Conservation (phyloP, 2,329 filamentous ascomycete genomes). For the Apiospora hydei region DNA sequence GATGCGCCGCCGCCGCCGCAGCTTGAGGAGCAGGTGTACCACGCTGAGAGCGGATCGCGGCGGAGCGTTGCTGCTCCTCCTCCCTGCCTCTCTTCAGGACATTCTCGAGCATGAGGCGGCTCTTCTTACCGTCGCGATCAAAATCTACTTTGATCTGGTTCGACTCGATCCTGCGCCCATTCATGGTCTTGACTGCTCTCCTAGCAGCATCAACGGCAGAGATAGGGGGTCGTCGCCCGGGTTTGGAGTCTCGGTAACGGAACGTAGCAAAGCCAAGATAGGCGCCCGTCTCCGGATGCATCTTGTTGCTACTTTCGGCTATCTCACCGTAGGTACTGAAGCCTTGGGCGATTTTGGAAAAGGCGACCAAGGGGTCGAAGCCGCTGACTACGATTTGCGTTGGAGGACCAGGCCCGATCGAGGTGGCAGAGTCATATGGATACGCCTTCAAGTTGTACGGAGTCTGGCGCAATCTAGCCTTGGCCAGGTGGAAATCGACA, state of each 20-base stretch:
- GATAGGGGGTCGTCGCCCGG: constrained; percentile 60
- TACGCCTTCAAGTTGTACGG: constrained; percentile 86
- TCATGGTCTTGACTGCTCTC: constrained; percentile 77
- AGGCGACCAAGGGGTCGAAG: constrained; percentile 89
- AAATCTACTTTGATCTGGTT: constrained; percentile 82
- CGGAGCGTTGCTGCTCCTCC: constrained; percentile 53
- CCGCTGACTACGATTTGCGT: constrained; percentile 92
- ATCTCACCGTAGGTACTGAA: constrained; percentile 89
- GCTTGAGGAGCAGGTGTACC: constrained; percentile 36
- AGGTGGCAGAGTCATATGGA: constrained; percentile 80
- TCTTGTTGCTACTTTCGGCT: constrained; percentile 89
- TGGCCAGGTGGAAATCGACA: constrained; percentile 73
- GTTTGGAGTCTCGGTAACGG: constrained; percentile 79
- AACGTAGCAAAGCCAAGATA: constrained; percentile 94
- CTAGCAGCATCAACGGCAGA: constrained; percentile 83
- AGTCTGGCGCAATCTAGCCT: constrained; percentile 73
- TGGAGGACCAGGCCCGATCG: constrained; percentile 86
- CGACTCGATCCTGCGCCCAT: constrained; percentile 81
- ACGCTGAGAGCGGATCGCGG: constrained; percentile 33
- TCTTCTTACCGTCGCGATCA: constrained; percentile 87
- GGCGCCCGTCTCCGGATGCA: constrained; percentile 92
- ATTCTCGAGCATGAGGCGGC: constrained; percentile 78
- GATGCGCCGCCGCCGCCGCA: constrained; percentile 36
- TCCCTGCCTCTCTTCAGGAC: constrained; percentile 74
- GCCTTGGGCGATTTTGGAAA: constrained; percentile 76